Evolutionary conservation across 345 rosid species (phyloP).

Genomic region (Camelina laxa): DNA sequence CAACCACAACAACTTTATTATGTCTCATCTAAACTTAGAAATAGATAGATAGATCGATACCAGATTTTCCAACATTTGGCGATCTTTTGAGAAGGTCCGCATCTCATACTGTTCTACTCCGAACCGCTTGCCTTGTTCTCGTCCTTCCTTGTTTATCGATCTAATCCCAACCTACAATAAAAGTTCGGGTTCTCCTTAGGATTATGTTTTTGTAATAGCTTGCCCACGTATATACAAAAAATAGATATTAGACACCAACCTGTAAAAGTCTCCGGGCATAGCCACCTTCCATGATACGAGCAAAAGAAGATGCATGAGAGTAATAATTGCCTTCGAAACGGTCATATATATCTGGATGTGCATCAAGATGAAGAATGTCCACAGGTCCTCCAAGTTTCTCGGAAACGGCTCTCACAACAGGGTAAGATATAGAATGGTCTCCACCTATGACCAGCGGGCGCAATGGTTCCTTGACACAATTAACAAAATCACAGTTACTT

Average conservation of each 20-base stretch:
- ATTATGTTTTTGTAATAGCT: neutral
- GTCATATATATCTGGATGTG: constrained; percentile 92
- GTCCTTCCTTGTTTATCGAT: constrained; percentile 85
- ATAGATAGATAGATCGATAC: constrained; percentile 39
- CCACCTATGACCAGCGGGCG: constrained; percentile 95
- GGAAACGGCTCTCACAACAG: constrained; percentile 89
- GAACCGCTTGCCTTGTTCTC: constrained; percentile 84
- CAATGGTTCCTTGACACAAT: constrained; percentile 63
- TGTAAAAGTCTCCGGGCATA: constrained; percentile 88
- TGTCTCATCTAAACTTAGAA: neutral
- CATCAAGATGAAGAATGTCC: constrained; percentile 93
- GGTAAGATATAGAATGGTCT: constrained; percentile 92
- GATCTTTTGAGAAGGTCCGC: constrained; percentile 85
- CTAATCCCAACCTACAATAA: constrained; percentile 80
- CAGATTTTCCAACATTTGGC: constrained; percentile 74
- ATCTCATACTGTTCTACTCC: constrained; percentile 97
- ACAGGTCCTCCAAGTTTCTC: constrained; percentile 96
- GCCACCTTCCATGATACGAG: constrained; percentile 98
- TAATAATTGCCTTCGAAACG: constrained; percentile 84
- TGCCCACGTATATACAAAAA: constrained; percentile 18
- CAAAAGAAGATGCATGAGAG: constrained; percentile 98
- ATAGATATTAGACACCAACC: constrained; percentile 42
- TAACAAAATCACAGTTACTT: neutral
- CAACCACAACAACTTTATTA: neutral
- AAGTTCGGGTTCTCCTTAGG: neutral